phyloP scores from a whole-genome alignment of 23 red algal genomes.

The Gracilaria domingensis region DNA sequence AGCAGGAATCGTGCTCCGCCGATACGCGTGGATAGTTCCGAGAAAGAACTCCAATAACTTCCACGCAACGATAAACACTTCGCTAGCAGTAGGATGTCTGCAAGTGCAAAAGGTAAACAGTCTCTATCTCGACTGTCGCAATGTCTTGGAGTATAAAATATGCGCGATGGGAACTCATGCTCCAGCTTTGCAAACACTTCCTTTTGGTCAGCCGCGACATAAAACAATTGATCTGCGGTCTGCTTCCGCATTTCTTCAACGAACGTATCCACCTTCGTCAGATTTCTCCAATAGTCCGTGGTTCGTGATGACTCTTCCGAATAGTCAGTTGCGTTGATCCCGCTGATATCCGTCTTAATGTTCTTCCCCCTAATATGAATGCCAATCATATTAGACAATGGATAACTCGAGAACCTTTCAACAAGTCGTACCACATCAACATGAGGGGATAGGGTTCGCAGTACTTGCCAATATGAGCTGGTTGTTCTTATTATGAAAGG shows the following conservation, averaged over 20 bases:
- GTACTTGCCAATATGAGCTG: constrained; percentile 74
- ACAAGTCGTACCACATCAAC: constrained; percentile 68
- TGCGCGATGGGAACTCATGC: constrained; percentile 71
- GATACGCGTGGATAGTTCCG: constrained; percentile 74
- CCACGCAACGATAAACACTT: constrained; percentile 69
- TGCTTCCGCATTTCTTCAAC: constrained; percentile 70
- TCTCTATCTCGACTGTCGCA: constrained; percentile 83
- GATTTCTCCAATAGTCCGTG: constrained; percentile 81
- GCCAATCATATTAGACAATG: constrained; percentile 71
- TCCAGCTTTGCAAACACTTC: constrained; percentile 59
- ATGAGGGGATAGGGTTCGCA: constrained; percentile 62
- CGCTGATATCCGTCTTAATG: constrained; percentile 73
- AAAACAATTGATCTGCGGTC: constrained; percentile 66
- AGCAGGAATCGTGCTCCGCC: constrained; percentile 62
- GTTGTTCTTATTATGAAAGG: constrained; percentile 71
- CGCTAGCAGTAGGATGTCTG: constrained; percentile 77
- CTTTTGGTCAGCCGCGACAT: constrained; percentile 79
- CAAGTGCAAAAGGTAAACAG: constrained; percentile 80
- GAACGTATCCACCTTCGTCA: constrained; percentile 73
- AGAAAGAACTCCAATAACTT: constrained; percentile 88
- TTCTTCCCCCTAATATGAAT: constrained; percentile 71
- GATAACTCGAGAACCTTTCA: constrained; percentile 61
- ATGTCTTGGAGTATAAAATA: constrained; percentile 71
- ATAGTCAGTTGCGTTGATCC: constrained; percentile 60
- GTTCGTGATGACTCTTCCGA: constrained; percentile 52